Evolutionary conservation across 192 early-diverging fungal species (phyloP).

Genomic region (Gorgonomyces haynaldii): DNA sequence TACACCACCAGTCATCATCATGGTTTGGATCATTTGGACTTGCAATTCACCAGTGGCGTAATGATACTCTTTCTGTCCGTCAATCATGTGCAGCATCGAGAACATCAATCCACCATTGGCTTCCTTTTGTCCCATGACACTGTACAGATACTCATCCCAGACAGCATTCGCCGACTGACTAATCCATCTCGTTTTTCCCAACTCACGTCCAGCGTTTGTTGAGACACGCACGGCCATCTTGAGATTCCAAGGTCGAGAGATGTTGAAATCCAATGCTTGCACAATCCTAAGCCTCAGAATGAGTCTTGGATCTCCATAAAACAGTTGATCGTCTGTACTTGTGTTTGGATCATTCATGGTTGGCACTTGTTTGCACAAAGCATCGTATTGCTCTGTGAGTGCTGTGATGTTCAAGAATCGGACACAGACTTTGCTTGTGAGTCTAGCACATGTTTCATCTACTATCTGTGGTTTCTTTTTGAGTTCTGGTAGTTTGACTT

Average conservation of each 20-base stretch:
- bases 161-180: constrained; percentile 5
- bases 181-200: constrained; percentile 9
- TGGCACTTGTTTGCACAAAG: constrained; percentile 5
- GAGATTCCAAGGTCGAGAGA: constrained; percentile 12
- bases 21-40: background rate
- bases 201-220: constrained; percentile 3
- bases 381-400: constrained; percentile 11
- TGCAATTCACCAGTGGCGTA: background rate
- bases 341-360: background rate
- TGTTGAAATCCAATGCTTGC: background rate
- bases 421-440: constrained; percentile 18
- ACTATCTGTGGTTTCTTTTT: background rate
- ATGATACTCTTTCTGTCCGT: background rate
- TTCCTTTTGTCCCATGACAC: background rate
- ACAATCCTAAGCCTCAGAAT: background rate
- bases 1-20: too few species aligned
- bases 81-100: background rate
- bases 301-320: background rate
- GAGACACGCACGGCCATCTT: constrained; percentile 1
- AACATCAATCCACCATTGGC: background rate
- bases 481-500: constrained; percentile 6
- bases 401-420: constrained; percentile 22
- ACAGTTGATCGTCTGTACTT: background rate
- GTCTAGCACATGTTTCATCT: background rate
- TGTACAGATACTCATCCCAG: constrained; percentile 10